These are phyloP conservation scores for Colletotrichum tabaci DNA, from an alignment of 2,329 filamentous ascomycete genomes.

Conservation along the genomic window DNA sequence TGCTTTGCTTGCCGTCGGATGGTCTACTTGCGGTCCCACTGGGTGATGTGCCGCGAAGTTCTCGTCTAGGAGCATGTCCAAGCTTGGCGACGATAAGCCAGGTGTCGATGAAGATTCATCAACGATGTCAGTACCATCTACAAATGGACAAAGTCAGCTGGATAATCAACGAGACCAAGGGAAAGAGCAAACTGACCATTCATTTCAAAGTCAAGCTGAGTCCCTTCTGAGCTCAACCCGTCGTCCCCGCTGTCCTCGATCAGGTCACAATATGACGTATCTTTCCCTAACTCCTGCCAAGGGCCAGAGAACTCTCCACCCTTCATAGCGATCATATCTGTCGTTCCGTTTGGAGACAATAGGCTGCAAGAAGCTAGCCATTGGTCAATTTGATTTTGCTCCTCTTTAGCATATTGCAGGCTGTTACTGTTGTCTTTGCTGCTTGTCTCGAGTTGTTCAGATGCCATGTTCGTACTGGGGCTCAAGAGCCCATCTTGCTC, in stretches of 20 bases:
- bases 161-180: background rate
- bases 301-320: background rate
- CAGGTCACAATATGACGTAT: slow-evolving; percentile 5
- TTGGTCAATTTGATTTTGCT: slow-evolving; percentile 30
- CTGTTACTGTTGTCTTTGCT: background rate
- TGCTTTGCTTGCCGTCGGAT: background rate
- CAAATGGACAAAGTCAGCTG: no score
- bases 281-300: slow-evolving; percentile 11
- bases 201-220: slow-evolving; percentile 15
- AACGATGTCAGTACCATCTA: background rate
- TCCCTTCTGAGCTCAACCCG: slow-evolving; percentile 9
- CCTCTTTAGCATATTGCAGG: slow-evolving; percentile 1
- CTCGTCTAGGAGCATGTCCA: slow-evolving; percentile 11
- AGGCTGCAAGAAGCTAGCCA: slow-evolving; percentile 21
- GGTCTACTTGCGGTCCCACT: background rate
- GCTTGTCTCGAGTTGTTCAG: background rate
- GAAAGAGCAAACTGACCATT: background rate
- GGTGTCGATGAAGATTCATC: slow-evolving; percentile 8
- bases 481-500: background rate
- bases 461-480: background rate
- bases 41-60: slow-evolving; percentile 1
- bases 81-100: slow-evolving; percentile 1
- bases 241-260: slow-evolving; percentile 6
- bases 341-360: background rate
- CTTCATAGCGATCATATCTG: background rate